A percentile compares a stretch with the other conserved stretches of the same genome.
Conservation (phyloP, 2,329 filamentous ascomycete genomes). For the Apiospora pterosperma region DNA sequence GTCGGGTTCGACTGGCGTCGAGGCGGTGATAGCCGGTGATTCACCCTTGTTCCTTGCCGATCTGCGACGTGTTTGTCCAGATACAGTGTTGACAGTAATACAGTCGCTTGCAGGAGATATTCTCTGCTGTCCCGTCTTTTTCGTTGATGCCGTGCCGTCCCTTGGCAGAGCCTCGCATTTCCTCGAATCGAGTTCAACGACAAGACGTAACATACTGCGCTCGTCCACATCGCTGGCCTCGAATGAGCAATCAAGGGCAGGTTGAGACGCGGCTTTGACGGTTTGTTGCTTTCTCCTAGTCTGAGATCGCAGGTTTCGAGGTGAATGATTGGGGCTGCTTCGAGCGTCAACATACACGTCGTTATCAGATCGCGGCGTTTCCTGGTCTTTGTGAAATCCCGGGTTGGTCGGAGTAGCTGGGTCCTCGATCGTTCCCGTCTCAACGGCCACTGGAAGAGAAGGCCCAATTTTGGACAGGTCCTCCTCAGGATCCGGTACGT, state of each 20-base stretch:
- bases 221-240: slow-evolving; percentile 39
- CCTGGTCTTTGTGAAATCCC: background rate
- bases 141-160: slow-evolving; percentile 24
- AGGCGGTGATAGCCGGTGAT: background rate
- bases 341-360: slow-evolving; percentile 8
- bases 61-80: slow-evolving; percentile 6
- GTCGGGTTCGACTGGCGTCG: slow-evolving; percentile 12
- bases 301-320: slow-evolving; percentile 12
- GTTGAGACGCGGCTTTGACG: slow-evolving; percentile 7
- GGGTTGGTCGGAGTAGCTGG: background rate
- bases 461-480: background rate
- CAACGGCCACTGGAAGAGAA: background rate
- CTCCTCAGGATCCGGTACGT: background rate
- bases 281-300: background rate
- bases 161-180: slow-evolving; percentile 26
- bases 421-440: background rate
- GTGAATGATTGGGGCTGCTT: slow-evolving; percentile 15
- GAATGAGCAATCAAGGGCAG: slow-evolving; percentile 24
- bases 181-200: slow-evolving; percentile 46
- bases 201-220: slow-evolving; percentile 43
- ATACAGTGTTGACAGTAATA: slow-evolving; percentile 18
- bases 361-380: background rate
- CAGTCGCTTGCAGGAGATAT: slow-evolving; percentile 14
- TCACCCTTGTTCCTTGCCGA: slow-evolving; percentile 9
- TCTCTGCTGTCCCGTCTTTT: slow-evolving; percentile 15